Base-by-base conservation (phyloP, 768 basidiomycete genomes). In the Boletus coccyginus region DNA sequence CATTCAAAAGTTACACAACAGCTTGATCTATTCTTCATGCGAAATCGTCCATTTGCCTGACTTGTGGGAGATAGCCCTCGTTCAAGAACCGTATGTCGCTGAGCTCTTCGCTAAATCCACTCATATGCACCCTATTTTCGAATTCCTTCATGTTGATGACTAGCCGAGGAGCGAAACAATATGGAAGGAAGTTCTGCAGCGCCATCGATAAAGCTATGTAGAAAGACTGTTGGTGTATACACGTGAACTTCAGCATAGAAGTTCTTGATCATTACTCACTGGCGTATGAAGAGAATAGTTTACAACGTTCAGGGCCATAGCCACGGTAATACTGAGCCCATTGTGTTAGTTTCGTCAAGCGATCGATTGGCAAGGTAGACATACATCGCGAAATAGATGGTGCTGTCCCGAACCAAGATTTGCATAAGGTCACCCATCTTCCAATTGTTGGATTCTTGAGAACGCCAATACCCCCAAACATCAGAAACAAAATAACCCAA, bases 381-480 rank as follows among this genome's bases (percentile, higher is more conserved):
- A 1, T 39, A 65, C 64, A 65, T 59, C 1, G 58, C 56, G 1
- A 62, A 65, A 52, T 65, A 65, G 24, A 64, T 39, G 0, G 52
- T 62, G 50, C 58, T 65, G 47, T 65, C 64, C 12, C 63, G 56
- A 43, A 59, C 46, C 31, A 65, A 29, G 46, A 65, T 60, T 31
- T 42, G 49, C 35, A 62, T 3, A 0, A 65, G 49, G 13, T 62
- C 58, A 17, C 38, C 49, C 17, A 50, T 46, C 24, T 46, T 52
- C 52, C 57, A 50, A 2, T 0, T n/a, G 17, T 51, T 39, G 38
- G 27, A 10, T 29, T 12, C 33, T 16, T 33, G 5, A 5, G 50
- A 54, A 8, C 44, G 46, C 56, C 56, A 57, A 13, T 21, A 35
- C 6, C n/a, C 41, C 58, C 56, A 53, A 27, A 45, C 46, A 45